Evolutionary conservation across 331 rosid species (phyloP), one percentile per base, ranked within the genome.

Genomic region (Quercus tomentella): DNA sequence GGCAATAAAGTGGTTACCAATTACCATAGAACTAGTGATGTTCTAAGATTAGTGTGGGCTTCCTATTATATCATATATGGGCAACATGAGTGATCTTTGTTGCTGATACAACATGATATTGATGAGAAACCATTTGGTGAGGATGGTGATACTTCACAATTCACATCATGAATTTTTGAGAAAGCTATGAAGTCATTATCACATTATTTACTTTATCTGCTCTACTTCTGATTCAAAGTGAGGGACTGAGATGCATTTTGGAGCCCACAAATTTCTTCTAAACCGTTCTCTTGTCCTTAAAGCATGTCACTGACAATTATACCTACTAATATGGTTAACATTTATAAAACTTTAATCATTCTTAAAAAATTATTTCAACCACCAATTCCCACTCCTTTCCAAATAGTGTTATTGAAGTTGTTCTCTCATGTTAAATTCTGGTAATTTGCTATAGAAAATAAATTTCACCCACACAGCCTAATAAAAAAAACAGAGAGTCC

Each of bases 81-180:
- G 54, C 54, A 49, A 49, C 54, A 49, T 49, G 18, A 49, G 17
- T 14, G 54, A 49, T 68, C 21, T 45, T 71, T 58, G 51, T 56
- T 75, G 80, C 3, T 70, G 76, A 72, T 82, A 73, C 80, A 80
- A 67, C 54, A 25, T 28, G 58, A 76, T 33, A 37, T 41, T 28
- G 23, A 82, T 54, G 86, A 70, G 86, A 70, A 84, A 43, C 57
- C 74, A 45, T 45, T 68, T 45, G 77, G 80, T 5, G 79, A 76
- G 84, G 75, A 57, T 80, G 90, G 91, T 80, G 76, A 69, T 79
- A 57, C 75, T 77, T 79, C 33, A 31, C 33, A 81, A 77, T 76
- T 49, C 82, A 66, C 84, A 84, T 82, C 81, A 85, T 77, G 69
- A 30, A 45, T 77, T 77, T 23, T 76, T 12, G 33, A 68, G 76